Evolutionary conservation across 1,139 yeast genomes (phyloP).

Genomic region (Magnusiomyces magnusii): DNA sequence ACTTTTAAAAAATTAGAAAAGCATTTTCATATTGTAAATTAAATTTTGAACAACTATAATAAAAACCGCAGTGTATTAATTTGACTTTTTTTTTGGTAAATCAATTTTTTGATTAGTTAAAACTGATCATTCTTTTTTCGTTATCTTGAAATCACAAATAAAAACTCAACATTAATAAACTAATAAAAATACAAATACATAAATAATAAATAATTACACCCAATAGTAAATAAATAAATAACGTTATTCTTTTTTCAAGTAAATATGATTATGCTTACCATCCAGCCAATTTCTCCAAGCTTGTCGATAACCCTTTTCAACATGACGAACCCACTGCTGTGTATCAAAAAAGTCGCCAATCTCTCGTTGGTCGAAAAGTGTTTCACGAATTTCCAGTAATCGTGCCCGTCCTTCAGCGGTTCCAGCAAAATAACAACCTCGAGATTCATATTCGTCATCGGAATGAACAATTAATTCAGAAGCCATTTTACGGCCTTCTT

Average conservation of each 20-base stretch:
- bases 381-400: conserved; percentile 22
- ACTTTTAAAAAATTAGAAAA: too few relatives aligned
- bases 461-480: conserved; percentile 22
- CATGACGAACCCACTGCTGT: conserved; percentile 27
- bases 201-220: too few relatives aligned
- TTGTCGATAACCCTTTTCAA: conserved; percentile 26
- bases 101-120: too few relatives aligned
- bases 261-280: conserved; percentile 15
- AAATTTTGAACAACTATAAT: too few relatives aligned
- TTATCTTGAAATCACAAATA: neutral
- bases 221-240: neutral
- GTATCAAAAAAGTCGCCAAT: conserved; percentile 27
- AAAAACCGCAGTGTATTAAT: too few relatives aligned
- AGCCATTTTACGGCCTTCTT: conserved; percentile 19
- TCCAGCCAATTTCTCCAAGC: conserved; percentile 32
- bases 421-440: conserved; percentile 24
- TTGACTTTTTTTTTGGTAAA: too few relatives aligned
- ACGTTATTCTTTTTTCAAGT: neutral
- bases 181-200: neutral
- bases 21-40: too few relatives aligned
- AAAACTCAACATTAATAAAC: too few relatives aligned
- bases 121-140: neutral
- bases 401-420: conserved; percentile 19
- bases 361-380: conserved; percentile 25
- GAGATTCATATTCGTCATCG: conserved; percentile 27